phyloP scores from a whole-genome alignment of 2,329 filamentous ascomycete genomes.

The Fusarium citri region DNA sequence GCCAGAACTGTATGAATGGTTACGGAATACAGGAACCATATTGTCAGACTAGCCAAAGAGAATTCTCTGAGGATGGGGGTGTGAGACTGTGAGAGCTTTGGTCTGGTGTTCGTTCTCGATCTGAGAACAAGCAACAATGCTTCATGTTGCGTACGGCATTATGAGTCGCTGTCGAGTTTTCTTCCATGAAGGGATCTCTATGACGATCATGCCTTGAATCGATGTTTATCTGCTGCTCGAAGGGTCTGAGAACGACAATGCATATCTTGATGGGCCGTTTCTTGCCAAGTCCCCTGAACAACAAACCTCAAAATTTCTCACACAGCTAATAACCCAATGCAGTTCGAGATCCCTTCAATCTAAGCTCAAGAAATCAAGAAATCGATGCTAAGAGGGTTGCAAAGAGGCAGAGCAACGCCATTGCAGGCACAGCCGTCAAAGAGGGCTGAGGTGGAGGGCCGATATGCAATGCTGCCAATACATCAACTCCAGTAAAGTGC shows the following conservation, averaged over 20 bases:
- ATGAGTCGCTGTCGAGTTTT: slow-evolving; percentile 15
- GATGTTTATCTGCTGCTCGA: slow-evolving; percentile 17
- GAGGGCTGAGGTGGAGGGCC: slow-evolving; percentile 47
- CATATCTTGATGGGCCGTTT: neutral
- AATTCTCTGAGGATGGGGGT: slow-evolving; percentile 1
- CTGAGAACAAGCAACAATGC: slow-evolving; percentile 6
- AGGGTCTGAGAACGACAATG: slow-evolving; percentile 2
- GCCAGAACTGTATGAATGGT: slow-evolving; percentile 1
- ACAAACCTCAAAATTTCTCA: neutral
- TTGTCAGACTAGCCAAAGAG: slow-evolving; percentile 17
- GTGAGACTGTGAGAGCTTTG: neutral
- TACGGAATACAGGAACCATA: slow-evolving; percentile 19
- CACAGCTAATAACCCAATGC: neutral
- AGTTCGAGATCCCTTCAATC: neutral
- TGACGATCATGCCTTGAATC: slow-evolving; percentile 16
- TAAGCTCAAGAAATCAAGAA: neutral
- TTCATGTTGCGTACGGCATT: neutral
- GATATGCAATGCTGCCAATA: slow-evolving; percentile 42
- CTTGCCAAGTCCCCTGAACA: slow-evolving; percentile 4
- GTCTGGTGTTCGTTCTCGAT: slow-evolving; percentile 17
- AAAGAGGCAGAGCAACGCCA: slow-evolving; percentile 40
- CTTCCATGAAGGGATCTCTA: neutral
- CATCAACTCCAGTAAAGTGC: slow-evolving; percentile 16
- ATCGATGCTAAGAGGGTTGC: slow-evolving; percentile 14
- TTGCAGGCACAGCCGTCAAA: slow-evolving; percentile 45